Conservation (phyloP, 129 eudicot species). For the Flaveria linearis region DNA sequence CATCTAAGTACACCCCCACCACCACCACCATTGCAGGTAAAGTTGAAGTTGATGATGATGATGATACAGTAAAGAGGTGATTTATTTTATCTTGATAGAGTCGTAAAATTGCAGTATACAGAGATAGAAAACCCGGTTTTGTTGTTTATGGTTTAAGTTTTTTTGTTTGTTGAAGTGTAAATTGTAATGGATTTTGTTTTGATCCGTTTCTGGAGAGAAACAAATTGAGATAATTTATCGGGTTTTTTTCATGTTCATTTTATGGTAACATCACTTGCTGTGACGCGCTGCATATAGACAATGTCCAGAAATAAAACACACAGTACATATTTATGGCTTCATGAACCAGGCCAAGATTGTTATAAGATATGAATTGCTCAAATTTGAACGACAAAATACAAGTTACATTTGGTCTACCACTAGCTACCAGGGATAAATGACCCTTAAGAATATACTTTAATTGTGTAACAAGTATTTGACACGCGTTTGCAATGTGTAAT, state of each 20-base stretch:
- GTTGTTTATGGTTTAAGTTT: slow-evolving; percentile 42
- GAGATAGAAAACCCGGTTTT: slow-evolving; percentile 34
- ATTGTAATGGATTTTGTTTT: slow-evolving; percentile 44
- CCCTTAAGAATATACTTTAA: no score
- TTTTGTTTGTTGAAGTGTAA: slow-evolving; percentile 42
- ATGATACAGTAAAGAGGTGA: slow-evolving; percentile 28
- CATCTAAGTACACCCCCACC: slow-evolving; percentile 24
- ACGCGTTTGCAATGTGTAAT: neutral
- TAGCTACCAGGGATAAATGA: neutral
- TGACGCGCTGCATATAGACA: neutral
- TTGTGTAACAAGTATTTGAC: neutral
- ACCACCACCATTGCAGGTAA: slow-evolving; percentile 34
- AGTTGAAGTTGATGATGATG: slow-evolving; percentile 14
- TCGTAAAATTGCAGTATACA: slow-evolving; percentile 26
- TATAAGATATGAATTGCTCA: neutral
- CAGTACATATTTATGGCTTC: no score
- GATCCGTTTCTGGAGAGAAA: slow-evolving; percentile 28
- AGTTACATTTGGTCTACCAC: neutral
- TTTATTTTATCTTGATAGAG: slow-evolving; percentile 33
- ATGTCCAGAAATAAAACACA: neutral
- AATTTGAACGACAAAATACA: neutral
- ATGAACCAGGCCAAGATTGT: neutral
- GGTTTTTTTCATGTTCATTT: neutral
- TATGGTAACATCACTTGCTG: neutral
- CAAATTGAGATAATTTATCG: slow-evolving; percentile 25